A percentile compares a stretch with the other conserved stretches of the same genome.
Conservation (phyloP, 2,329 filamentous ascomycete species). For the Sclerotinia nivalis region DNA sequence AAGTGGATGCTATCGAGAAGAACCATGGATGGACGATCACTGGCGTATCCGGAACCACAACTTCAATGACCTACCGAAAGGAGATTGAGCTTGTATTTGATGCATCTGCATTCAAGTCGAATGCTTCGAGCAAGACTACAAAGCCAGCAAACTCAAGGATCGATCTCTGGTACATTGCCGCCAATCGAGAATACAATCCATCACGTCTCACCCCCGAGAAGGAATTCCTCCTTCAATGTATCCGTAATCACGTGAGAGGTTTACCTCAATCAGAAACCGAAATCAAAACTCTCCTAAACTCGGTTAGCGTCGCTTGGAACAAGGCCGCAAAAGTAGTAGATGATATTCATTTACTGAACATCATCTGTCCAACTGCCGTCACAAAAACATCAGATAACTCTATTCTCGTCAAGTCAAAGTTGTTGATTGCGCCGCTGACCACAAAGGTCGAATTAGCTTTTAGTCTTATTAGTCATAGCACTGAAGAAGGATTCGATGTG, state of each 20-base stretch:
- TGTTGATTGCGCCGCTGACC: slow-evolving; percentile 64
- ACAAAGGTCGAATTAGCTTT: slow-evolving; percentile 69
- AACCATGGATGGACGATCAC: slow-evolving; percentile 71
- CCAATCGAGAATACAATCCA: slow-evolving; percentile 54
- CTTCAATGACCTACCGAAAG: slow-evolving; percentile 73
- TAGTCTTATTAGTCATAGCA: slow-evolving; percentile 51
- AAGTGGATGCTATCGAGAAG: slow-evolving; percentile 65
- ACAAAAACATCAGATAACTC: slow-evolving; percentile 63
- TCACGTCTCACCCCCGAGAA: slow-evolving; percentile 62
- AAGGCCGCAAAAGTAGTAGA: slow-evolving; percentile 59
- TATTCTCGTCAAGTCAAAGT: slow-evolving; percentile 59
- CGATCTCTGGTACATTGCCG: slow-evolving; percentile 69
- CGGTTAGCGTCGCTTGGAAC: slow-evolving; percentile 66
- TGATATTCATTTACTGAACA: slow-evolving; percentile 61
- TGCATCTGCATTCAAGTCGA: slow-evolving; percentile 57
- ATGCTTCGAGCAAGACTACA: slow-evolving; percentile 26
- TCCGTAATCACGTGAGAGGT: slow-evolving; percentile 66
- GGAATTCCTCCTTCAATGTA: slow-evolving; percentile 73
- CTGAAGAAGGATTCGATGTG: slow-evolving; percentile 55
- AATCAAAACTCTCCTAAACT: slow-evolving; percentile 57
- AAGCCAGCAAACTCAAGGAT: slow-evolving; percentile 53
- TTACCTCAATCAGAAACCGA: slow-evolving; percentile 59
- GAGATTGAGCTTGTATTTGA: slow-evolving; percentile 76
- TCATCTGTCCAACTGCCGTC: slow-evolving; percentile 66
- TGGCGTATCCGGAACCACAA: slow-evolving; percentile 58